Evolutionary conservation across 352 stramenopile genomes (phyloP).

Genomic region (Pythium aquatile): DNA sequence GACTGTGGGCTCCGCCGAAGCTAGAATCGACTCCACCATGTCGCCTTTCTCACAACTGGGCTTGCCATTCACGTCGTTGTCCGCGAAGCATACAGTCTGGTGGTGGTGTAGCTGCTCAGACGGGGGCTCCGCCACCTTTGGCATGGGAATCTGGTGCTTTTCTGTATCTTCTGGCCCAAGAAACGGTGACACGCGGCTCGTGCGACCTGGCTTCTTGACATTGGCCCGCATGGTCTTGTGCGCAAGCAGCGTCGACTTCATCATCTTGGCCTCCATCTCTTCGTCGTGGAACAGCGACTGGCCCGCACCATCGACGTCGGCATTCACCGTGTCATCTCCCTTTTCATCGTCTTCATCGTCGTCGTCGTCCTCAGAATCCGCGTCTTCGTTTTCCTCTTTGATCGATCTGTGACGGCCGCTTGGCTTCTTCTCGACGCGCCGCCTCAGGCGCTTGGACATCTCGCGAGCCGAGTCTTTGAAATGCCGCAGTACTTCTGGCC

Average conservation of each 20-base stretch:
- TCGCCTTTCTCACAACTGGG: neutral
- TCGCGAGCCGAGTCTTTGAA: constrained; percentile 48
- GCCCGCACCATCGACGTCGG: neutral
- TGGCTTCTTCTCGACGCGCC: constrained; percentile 25
- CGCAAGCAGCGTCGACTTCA: constrained; percentile 16
- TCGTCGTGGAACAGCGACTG: constrained; percentile 12
- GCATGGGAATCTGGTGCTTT: neutral
- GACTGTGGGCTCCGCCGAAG: neutral
- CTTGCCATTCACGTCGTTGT: neutral
- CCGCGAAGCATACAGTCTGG: neutral
- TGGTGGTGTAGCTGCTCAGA: neutral
- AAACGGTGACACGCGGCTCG: constrained; percentile 14
- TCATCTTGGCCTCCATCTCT: constrained; percentile 20
- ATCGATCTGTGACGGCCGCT: constrained; percentile 4
- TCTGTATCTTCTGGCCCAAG: neutral
- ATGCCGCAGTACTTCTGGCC: constrained; percentile 69
- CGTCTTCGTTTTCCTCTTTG: constrained; percentile 17
- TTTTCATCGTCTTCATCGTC: constrained; percentile 16
- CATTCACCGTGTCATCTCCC: neutral
- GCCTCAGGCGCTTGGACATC: constrained; percentile 45
- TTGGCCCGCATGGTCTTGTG: constrained; percentile 21
- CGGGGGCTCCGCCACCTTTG: neutral
- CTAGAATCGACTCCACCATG: neutral
- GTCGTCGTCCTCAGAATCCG: constrained; percentile 35
- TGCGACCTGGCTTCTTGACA: neutral